Evolutionary conservation across 768 basidiomycete species (phyloP).

Genomic region (Cyathus striatus): DNA sequence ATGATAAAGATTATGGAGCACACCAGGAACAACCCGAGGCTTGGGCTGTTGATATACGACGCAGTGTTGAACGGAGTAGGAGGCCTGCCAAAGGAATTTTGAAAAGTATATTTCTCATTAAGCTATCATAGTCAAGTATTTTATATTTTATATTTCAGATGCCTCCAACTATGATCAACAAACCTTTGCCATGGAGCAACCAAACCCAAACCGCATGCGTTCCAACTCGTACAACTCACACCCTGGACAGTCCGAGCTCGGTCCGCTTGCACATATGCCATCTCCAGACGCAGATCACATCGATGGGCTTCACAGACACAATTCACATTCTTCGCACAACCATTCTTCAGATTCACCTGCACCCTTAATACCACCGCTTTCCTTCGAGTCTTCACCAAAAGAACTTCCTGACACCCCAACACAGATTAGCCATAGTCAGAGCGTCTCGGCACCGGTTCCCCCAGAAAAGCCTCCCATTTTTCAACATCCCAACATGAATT

Average conservation of each 20-base stretch:
- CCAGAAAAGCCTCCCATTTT: constrained; percentile 57
- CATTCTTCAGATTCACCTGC: constrained; percentile 34
- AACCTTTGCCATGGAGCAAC: constrained; percentile 40
- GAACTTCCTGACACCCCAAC: constrained; percentile 30
- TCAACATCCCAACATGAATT: constrained; percentile 78
- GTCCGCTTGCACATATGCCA: constrained; percentile 79
- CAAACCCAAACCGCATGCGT: constrained; percentile 50
- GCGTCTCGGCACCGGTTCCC: constrained; percentile 25
- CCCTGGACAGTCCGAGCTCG: constrained; percentile 50
- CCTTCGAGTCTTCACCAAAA: constrained; percentile 46
- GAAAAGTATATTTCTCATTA: constrained; percentile 57
- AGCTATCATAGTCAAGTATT: neutral
- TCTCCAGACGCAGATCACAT: constrained; percentile 83
- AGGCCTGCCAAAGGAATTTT: constrained; percentile 80
- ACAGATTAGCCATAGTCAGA: constrained; percentile 20
- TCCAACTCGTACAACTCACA: constrained; percentile 80
- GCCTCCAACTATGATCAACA: constrained; percentile 68
- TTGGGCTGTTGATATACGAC: constrained; percentile 72
- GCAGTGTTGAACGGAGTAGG: constrained; percentile 63
- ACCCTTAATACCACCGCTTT: constrained; percentile 59
- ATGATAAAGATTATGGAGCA: constrained; percentile 26
- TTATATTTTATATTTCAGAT: constrained; percentile 33
- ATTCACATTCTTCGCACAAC: constrained; percentile 43
- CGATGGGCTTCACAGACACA: constrained; percentile 77
- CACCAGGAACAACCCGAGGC: constrained; percentile 62